These are phyloP conservation scores for Psilocybe cubensis DNA, from an alignment of 768 basidiomycete species.

Conservation along the genomic window DNA sequence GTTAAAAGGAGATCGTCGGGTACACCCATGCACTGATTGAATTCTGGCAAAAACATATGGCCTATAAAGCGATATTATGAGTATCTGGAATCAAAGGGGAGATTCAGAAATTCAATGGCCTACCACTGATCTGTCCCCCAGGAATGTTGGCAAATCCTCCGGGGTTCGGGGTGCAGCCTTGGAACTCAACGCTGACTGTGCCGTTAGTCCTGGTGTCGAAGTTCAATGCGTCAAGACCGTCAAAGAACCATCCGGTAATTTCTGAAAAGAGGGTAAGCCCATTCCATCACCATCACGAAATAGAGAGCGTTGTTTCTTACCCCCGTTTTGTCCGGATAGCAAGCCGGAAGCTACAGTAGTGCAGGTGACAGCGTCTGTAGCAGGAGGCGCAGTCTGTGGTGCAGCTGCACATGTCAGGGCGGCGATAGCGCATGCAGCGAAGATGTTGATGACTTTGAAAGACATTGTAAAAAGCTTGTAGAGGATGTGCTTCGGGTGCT, in stretches of 20 bases:
- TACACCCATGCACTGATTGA: conserved; percentile 7
- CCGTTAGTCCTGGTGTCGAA: conserved; percentile 6
- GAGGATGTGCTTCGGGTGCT: neutral
- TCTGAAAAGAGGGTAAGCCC: neutral
- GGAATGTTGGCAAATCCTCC: conserved; percentile 3
- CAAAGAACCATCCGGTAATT: conserved; percentile 4
- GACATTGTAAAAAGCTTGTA: neutral
- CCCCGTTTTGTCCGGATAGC: conserved; percentile 4
- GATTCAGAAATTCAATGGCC: neutral
- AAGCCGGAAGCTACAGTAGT: conserved; percentile 6
- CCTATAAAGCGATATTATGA: neutral
- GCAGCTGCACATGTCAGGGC: neutral
- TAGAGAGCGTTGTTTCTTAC: neutral
- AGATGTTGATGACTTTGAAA: neutral
- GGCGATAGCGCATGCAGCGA: neutral
- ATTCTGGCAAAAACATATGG: conserved; percentile 3
- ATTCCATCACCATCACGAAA: too few species aligned
- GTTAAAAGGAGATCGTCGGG: conserved; percentile 4
- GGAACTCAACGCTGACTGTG: conserved; percentile 2
- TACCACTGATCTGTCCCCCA: conserved; percentile 7
- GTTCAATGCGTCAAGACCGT: conserved; percentile 5
- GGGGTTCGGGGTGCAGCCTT: conserved; percentile 8
- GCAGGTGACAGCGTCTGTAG: neutral
- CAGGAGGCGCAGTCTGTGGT: conserved; percentile 1
- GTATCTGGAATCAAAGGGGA: neutral